These are phyloP conservation scores for Sabuloglossum arenarium DNA, from an alignment of 495 filamentous ascomycete genomes.

Conservation along the genomic window DNA sequence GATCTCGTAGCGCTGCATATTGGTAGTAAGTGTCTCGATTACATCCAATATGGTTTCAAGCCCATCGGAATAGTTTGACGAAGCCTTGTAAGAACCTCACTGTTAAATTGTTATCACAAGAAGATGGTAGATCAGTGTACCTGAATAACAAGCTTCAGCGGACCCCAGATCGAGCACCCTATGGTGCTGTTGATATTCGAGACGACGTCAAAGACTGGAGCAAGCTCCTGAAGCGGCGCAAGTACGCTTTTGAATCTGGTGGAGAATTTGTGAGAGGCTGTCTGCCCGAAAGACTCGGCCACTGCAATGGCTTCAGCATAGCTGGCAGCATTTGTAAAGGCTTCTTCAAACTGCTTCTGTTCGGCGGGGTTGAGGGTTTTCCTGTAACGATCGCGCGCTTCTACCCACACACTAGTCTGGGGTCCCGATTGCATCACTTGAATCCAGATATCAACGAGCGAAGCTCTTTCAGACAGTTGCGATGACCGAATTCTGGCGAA, in stretches of 20 bases:
- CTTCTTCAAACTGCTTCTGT: neutral
- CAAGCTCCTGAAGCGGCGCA: neutral
- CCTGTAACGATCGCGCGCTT: neutral
- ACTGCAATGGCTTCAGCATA: neutral
- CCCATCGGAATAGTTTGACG: neutral
- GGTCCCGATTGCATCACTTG: neutral
- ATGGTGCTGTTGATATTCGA: neutral
- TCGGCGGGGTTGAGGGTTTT: neutral
- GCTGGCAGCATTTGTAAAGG: neutral
- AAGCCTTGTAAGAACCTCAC: neutral
- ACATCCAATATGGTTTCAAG: neutral
- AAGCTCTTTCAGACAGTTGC: too few relatives aligned
- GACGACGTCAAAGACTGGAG: neutral
- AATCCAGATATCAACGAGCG: too few relatives aligned
- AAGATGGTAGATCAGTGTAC: neutral
- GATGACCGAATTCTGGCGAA: too few relatives aligned
- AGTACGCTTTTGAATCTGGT: neutral
- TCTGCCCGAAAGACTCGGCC: neutral
- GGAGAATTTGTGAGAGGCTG: neutral
- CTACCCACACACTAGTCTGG: neutral
- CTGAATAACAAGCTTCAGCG: neutral
- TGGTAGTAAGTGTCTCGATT: neutral
- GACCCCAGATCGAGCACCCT: neutral
- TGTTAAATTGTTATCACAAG: neutral
- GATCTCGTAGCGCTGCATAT: neutral